Evolutionary conservation across 495 filamentous ascomycete species (phyloP).

Genomic region (Letharia lupina): DNA sequence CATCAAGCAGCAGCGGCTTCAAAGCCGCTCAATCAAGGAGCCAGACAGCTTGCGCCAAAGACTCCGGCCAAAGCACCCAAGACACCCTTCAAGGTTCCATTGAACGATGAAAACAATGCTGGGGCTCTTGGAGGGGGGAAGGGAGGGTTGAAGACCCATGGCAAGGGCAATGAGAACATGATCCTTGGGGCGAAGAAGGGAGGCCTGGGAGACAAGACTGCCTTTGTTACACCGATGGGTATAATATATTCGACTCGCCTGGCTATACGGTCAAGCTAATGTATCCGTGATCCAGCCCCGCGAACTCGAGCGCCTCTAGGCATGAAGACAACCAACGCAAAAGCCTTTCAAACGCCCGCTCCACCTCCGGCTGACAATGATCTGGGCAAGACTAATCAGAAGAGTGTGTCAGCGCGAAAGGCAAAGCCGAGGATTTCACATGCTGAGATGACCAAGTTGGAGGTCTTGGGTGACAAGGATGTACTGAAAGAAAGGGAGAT

Average conservation of each 20-base stretch:
- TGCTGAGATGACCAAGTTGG: conserved; percentile 25
- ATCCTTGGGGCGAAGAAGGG: conserved; percentile 52
- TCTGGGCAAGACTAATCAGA: conserved; percentile 40
- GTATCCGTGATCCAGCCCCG: conserved; percentile 39
- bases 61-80: conserved; percentile 74
- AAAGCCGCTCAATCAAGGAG: conserved; percentile 67
- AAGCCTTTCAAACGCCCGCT: conserved; percentile 60
- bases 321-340: conserved; percentile 92
- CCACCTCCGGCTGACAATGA: conserved; percentile 39
- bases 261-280: conserved; percentile 1
- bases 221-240: conserved; percentile 82
- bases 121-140: conserved; percentile 50
- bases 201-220: conserved; percentile 46
- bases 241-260: conserved; percentile 21
- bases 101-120: conserved; percentile 77
- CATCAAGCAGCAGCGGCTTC: conserved; percentile 68
- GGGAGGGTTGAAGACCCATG: conserved; percentile 49
- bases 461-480: conserved; percentile 24
- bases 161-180: conserved; percentile 58
- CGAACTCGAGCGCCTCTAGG: conserved; percentile 75
- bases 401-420: conserved; percentile 44
- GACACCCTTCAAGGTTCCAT: conserved; percentile 72
- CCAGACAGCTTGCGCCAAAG: conserved; percentile 58
- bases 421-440: conserved; percentile 22
- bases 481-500: conserved; percentile 40